Percentiles rank a stretch among this genome's conserved stretches.
Conservation (phyloP, 1,284 basidiomycete species). For the Cryptococcus sp. region DNA sequence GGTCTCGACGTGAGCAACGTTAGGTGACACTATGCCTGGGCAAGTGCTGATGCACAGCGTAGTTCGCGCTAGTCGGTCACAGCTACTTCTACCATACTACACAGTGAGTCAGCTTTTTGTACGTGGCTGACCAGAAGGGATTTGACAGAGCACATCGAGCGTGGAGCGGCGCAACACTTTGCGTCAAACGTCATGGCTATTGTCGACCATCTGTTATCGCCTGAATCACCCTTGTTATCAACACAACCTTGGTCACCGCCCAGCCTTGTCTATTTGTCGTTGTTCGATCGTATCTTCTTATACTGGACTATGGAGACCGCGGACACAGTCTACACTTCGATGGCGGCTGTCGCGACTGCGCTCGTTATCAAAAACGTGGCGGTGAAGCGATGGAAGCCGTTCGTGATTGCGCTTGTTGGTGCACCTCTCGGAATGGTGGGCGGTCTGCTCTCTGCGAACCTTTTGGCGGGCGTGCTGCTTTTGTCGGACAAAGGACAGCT, state of each 20-base stretch:
- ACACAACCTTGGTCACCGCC: constrained; percentile 41
- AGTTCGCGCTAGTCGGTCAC: constrained; percentile 94
- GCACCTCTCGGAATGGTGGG: constrained; percentile 53
- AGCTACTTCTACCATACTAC: constrained; percentile 90
- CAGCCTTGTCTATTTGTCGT: constrained; percentile 68
- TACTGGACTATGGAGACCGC: constrained; percentile 71
- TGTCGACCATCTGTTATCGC: constrained; percentile 69
- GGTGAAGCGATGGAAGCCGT: constrained; percentile 44
- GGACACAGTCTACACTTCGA: constrained; percentile 65
- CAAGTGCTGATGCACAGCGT: constrained; percentile 12
- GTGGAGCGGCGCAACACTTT: constrained; percentile 70
- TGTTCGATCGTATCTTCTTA: constrained; percentile 68
- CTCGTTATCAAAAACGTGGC: constrained; percentile 43
- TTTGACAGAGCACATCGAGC: constrained; percentile 35
- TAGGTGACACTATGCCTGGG: background rate
- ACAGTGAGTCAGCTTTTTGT: constrained; percentile 52
- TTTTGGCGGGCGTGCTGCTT: constrained; percentile 71
- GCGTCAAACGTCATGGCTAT: constrained; percentile 86
- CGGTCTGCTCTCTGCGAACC: constrained; percentile 65
- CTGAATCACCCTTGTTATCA: constrained; percentile 41
- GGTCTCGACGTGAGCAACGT: constrained; percentile 70
- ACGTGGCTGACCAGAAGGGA: constrained; percentile 26
- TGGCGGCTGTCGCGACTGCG: constrained; percentile 56
- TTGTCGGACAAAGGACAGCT: constrained; percentile 61
- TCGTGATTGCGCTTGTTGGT: constrained; percentile 60